Evolutionary conservation across 768 basidiomycete genomes (phyloP).

Genomic region (Paxillus involutus): DNA sequence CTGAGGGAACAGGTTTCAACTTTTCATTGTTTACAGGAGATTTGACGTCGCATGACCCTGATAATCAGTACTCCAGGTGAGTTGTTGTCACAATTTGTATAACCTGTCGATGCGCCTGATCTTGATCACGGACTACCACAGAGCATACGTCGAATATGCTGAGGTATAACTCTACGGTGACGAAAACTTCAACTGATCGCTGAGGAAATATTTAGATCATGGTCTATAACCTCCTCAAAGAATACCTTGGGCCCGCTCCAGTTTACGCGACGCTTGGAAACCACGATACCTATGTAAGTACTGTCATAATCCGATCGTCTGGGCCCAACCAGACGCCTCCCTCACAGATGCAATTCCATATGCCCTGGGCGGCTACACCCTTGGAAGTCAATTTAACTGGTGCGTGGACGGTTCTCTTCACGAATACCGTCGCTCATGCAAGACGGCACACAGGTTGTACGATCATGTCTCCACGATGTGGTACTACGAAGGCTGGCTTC

Average conservation of each 20-base stretch:
- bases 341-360: constrained; percentile 28
- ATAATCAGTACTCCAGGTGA: constrained; percentile 62
- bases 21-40: constrained; percentile 75
- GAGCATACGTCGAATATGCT: constrained; percentile 57
- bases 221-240: constrained; percentile 61
- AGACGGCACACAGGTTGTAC: constrained; percentile 39
- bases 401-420: constrained; percentile 3
- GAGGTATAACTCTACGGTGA: constrained; percentile 40
- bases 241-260: constrained; percentile 57
- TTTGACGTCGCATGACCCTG: constrained; percentile 68
- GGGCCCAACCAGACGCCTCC: not conserved
- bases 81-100: constrained; percentile 3
- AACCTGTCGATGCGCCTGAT: not conserved
- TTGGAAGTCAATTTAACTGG: constrained; percentile 42
- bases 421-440: not conserved
- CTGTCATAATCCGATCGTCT: not conserved
- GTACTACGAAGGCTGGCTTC: constrained; percentile 47
- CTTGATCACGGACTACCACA: constrained; percentile 17
- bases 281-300: constrained; percentile 64
- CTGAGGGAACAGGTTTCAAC: constrained; percentile 56
- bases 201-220: constrained; percentile 40
- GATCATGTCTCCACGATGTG: constrained; percentile 47
- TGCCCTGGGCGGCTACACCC: constrained; percentile 30
- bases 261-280: constrained; percentile 73
- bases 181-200: not conserved